phyloP scores from a whole-genome alignment of 257 asterid species.

The Salvia hispanica region DNA sequence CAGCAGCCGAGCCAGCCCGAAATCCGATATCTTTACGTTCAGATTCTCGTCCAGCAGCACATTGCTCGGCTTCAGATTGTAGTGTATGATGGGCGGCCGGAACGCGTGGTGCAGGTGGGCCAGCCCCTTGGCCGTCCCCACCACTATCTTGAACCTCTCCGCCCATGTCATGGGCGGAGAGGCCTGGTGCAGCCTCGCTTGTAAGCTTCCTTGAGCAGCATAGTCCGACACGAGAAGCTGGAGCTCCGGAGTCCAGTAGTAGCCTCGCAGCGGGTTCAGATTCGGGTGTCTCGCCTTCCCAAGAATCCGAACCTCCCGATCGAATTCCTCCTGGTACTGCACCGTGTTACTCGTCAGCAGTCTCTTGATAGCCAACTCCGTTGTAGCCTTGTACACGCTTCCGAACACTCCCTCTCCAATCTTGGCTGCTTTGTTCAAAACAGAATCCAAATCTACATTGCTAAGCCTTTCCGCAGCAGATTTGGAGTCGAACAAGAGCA shows the following conservation, averaged over 20 bases:
- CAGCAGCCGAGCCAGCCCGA: constrained; percentile 69
- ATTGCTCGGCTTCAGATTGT: constrained; percentile 82
- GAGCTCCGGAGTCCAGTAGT: constrained; percentile 87
- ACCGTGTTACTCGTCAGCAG: constrained; percentile 60
- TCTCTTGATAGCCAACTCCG: constrained; percentile 74
- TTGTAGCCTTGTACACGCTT: constrained; percentile 68
- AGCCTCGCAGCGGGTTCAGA: constrained; percentile 67
- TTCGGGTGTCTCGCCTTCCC: constrained; percentile 83
- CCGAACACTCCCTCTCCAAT: constrained; percentile 89
- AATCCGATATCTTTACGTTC: constrained; percentile 75
- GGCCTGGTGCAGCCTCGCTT: constrained; percentile 57
- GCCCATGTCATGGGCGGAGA: constrained; percentile 64
- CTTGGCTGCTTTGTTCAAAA: constrained; percentile 65
- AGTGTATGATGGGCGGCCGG: constrained; percentile 80
- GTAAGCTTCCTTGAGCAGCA: constrained; percentile 65
- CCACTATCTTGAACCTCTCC: constrained; percentile 59
- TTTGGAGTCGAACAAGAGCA: constrained; percentile 63
- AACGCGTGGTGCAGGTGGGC: constrained; percentile 81
- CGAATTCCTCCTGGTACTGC: constrained; percentile 77
- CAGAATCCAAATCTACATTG: constrained; percentile 44
- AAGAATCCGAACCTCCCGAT: constrained; percentile 66
- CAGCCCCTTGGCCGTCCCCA: constrained; percentile 88
- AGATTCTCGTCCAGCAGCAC: constrained; percentile 68
- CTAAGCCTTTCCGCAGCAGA: constrained; percentile 47
- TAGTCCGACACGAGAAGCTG: constrained; percentile 81